Evolutionary conservation across 768 basidiomycete genomes (phyloP), one percentile per base, ranked within the genome.

Genomic region (Tylopilus cervinicoccineus): DNA sequence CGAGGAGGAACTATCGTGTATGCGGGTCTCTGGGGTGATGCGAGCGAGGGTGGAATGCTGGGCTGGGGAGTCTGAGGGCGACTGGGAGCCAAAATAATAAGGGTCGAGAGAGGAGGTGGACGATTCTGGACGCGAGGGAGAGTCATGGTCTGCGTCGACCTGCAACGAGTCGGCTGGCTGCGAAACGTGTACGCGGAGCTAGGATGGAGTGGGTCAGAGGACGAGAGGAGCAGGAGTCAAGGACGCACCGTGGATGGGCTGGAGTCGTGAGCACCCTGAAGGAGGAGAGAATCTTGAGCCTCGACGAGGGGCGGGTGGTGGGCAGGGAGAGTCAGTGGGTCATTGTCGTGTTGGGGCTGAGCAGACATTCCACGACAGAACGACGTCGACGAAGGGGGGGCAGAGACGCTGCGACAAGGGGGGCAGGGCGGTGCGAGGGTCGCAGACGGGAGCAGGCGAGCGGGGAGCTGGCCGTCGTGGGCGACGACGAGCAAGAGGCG

Each of bases 21-120:
- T 62, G 36, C 70, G 72, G 38, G 76, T 77, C 55, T 88, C 86
- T 28, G 86, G 86, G 5, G 86, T 87, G 39, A 71, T 74, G 52
- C 77, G 79, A 27, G 73, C 61, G 36, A 72, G 63, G 14, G 65
- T 48, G 7, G 63, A 20, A 27, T 58, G 62, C 5, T 76, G 78
- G 4, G 74, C 59, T 10, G 86, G 84, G 9, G 85, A 86, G 51
- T 80, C 81, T n/a, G 80, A 76, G 22, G 85, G 81, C 31, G 84
- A 83, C 56, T 75, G 77, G 22, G 79, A 67, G 40, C 86, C 83
- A 72, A 92, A 92, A 67, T 93, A 93, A 66, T 93, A 93, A 8
- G 89, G 88, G 72, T 92, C 90, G 47, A 93, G 74, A 37, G 89
- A 88, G 27, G 88, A 90, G 38, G 85, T 81, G 43, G 86, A 76